Evolutionary conservation across 495 filamentous ascomycete species (phyloP).

Genomic region (Penicillium pancosmium): DNA sequence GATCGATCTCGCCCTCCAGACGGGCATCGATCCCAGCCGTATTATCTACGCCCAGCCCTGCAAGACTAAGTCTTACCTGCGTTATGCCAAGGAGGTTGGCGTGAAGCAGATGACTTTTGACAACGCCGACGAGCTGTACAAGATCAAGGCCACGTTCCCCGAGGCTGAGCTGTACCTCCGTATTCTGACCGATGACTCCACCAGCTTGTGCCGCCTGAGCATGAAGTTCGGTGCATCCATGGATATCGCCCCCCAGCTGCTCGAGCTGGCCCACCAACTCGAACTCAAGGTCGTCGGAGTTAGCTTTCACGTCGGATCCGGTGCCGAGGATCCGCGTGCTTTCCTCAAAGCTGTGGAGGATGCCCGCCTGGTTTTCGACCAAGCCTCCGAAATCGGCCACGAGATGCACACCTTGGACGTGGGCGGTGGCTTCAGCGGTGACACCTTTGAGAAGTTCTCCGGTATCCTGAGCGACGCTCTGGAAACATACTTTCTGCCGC

Average conservation of each 20-base stretch:
- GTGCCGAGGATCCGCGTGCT: constrained; percentile 84
- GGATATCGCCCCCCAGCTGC: constrained; percentile 74
- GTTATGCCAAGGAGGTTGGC: constrained; percentile 76
- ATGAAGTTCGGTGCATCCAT: constrained; percentile 94
- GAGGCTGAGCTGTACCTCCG: constrained; percentile 89
- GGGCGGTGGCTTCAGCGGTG: constrained; percentile 86
- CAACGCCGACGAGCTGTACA: constrained; percentile 96
- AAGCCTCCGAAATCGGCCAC: constrained; percentile 76
- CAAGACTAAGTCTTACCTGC: constrained; percentile 97
- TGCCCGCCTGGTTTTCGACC: constrained; percentile 86
- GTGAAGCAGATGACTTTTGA: constrained; percentile 99
- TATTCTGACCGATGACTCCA: constrained; percentile 94
- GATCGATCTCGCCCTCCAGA: constrained; percentile 84
- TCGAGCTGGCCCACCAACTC: constrained; percentile 81
- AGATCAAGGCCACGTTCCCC: constrained; percentile 89
- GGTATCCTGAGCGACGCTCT: constrained; percentile 75
- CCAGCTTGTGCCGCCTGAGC: constrained; percentile 89
- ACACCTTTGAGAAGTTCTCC: constrained; percentile 91
- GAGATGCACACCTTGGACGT: constrained; percentile 88
- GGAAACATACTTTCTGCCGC: constrained; percentile 82
- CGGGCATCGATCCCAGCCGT: constrained; percentile 84
- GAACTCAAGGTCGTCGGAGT: constrained; percentile 95
- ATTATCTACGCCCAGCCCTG: constrained; percentile 99
- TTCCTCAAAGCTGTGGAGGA: constrained; percentile 90
- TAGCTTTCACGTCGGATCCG: constrained; percentile 97